Evolutionary conservation across 2,329 filamentous ascomycete species (phyloP).

Genomic region (Leptographium lundbergii): DNA sequence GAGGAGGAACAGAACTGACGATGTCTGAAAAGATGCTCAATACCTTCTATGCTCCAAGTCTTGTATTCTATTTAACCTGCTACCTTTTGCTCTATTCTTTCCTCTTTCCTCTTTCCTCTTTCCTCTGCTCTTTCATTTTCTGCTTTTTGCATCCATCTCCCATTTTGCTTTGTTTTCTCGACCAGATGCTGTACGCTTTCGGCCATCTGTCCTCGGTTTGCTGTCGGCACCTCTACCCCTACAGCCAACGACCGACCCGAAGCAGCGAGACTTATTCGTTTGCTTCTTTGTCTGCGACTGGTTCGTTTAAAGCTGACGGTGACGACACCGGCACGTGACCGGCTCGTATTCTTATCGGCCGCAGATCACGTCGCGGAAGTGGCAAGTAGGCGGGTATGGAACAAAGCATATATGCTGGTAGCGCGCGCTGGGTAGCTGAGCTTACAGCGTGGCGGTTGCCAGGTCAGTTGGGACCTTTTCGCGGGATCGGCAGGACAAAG

Average conservation of each 20-base stretch:
- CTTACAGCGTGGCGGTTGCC: background rate
- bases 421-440: too few species aligned
- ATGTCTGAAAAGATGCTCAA: background rate
- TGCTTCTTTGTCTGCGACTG: too few species aligned
- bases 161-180: background rate
- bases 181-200: background rate
- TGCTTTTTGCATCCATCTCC: background rate
- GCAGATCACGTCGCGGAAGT: too few species aligned
- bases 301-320: too few species aligned
- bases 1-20: background rate
- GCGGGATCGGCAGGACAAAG: background rate
- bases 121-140: background rate
- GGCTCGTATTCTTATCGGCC: too few species aligned
- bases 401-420: too few species aligned
- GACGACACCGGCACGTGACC: too few species aligned
- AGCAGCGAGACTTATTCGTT: too few species aligned
- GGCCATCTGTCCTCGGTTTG: background rate
- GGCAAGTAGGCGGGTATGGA: too few species aligned
- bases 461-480: background rate
- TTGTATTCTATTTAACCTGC: background rate
- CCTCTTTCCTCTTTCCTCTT: too few species aligned
- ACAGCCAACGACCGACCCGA: background rate
- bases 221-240: background rate
- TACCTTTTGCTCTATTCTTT: too few species aligned
- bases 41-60: background rate